Evolutionary conservation across 208 protist species (phyloP).

Genomic region (Phytomonas serpens): DNA sequence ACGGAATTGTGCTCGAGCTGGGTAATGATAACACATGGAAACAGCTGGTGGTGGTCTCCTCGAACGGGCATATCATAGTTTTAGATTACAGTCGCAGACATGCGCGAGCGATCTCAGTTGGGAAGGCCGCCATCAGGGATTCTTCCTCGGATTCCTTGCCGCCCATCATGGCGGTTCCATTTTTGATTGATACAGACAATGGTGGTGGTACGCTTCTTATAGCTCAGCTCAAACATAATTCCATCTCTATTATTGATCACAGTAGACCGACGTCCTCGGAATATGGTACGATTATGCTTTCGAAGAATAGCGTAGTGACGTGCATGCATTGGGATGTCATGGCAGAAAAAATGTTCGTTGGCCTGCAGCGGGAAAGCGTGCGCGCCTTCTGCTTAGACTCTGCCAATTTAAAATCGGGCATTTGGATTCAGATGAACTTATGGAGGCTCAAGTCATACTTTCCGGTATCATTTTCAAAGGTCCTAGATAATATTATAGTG

Average conservation of each 20-base stretch:
- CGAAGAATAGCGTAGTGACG: not conserved
- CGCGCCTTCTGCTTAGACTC: not conserved
- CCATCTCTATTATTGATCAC: not conserved
- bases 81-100: constrained; percentile 21
- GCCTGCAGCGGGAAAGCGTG: not conserved
- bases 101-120: not conserved
- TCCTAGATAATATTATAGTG: not conserved
- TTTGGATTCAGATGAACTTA: not conserved
- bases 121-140: not conserved
- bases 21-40: constrained; percentile 35
- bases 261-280: not conserved
- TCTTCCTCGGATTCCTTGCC: not conserved
- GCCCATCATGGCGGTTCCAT: not conserved
- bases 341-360: not conserved
- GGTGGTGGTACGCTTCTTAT: not conserved
- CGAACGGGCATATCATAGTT: constrained; percentile 30
- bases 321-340: not conserved
- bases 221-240: not conserved
- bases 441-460: not conserved
- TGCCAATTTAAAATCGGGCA: not conserved
- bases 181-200: not conserved
- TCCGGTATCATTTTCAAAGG: not conserved
- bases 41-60: constrained; percentile 27
- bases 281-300: not conserved
- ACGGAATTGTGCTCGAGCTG: constrained; percentile 47